A percentile compares a stretch with the other conserved stretches of the same genome.
Evolutionary conservation across 495 filamentous ascomycete genomes (phyloP).

Genomic region (Penicilliopsis zonata): DNA sequence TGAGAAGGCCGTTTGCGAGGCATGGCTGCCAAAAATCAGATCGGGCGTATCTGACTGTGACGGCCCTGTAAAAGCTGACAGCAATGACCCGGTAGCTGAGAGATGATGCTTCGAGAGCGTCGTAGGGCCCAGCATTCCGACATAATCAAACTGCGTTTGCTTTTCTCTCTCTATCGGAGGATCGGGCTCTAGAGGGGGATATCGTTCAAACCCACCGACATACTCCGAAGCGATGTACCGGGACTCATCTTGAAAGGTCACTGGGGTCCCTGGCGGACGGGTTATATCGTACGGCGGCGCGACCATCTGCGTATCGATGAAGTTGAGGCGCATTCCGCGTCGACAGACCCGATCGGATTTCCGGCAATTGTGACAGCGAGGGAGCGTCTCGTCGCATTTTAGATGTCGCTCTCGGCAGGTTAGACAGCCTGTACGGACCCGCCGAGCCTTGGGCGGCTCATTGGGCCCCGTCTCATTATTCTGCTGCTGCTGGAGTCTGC

Average conservation of each 20-base stretch:
- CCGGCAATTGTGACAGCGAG: constrained; percentile 74
- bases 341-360: constrained; percentile 82
- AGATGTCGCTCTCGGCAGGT: constrained; percentile 68
- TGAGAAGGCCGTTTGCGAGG: constrained; percentile 17
- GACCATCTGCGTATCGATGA: constrained; percentile 72
- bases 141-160: constrained; percentile 26
- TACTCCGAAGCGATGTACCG: constrained; percentile 88
- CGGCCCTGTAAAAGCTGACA: constrained; percentile 13
- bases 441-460: constrained; percentile 42
- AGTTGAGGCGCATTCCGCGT: constrained; percentile 81
- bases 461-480: constrained; percentile 16
- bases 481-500: no score
- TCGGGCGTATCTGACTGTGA: constrained; percentile 17
- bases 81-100: constrained; percentile 27
- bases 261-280: constrained; percentile 53
- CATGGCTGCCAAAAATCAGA: constrained; percentile 13
- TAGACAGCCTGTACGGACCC: constrained; percentile 66
- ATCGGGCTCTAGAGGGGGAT: constrained; percentile 42
- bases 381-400: constrained; percentile 74
- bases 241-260: constrained; percentile 81
- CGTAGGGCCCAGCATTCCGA: constrained; percentile 15
- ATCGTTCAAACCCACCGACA: constrained; percentile 64
- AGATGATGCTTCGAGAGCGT: constrained; percentile 25
- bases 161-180: constrained; percentile 20
- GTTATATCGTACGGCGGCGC: constrained; percentile 51